Evolutionary conservation across 2,329 filamentous ascomycete genomes (phyloP), one percentile per base, ranked within the genome.

Genomic region (Ceratocystis cubensis): DNA sequence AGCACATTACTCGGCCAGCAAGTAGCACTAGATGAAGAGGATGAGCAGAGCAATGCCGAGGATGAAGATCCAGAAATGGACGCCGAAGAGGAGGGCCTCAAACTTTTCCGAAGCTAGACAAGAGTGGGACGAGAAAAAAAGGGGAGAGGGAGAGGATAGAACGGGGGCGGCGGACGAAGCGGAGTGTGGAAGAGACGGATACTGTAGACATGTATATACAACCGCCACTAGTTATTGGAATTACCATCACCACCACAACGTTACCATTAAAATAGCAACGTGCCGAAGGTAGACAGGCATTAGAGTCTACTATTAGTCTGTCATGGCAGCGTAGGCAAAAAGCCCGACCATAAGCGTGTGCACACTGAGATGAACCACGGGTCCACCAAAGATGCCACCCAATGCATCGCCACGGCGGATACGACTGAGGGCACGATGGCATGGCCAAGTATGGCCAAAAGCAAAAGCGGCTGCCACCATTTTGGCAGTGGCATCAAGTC

Each of bases 1-100:
- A 85, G 85, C 15, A 88, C 87, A 30, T 75, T 92, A 69, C 84
- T 93, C 70, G 89, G 89, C 0, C 85, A 88, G 72, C 86, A 84
- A 74, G 80, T 87, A 73, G 78, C 81, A 71, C 76, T 91, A 66
- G 80, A 82, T 59, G 88, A 90, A 72, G 80, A 81, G 1, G 78
- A 79, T 65, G 78, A 74, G 3, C 78, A 77, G 17, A 80, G 81
- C 33, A 78, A 79, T 59, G 81, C 80, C 68, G 80, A 79, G 75
- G 78, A 78, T 61, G 80, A 79, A 65, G 78, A 79, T 72, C 79
- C 77, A n/a, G 76, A 74, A 15, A 77, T 75, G 5, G 79, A 79
- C 68, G 77, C 80, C 17, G 82, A 83, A 69, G 82, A 81, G 69
- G 78, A 78, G 37, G 81, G 80, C 0, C 72, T 85, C 57, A 77